Evolutionary conservation across 208 protist species (phyloP).

Genomic region (Leishmania turanica): DNA sequence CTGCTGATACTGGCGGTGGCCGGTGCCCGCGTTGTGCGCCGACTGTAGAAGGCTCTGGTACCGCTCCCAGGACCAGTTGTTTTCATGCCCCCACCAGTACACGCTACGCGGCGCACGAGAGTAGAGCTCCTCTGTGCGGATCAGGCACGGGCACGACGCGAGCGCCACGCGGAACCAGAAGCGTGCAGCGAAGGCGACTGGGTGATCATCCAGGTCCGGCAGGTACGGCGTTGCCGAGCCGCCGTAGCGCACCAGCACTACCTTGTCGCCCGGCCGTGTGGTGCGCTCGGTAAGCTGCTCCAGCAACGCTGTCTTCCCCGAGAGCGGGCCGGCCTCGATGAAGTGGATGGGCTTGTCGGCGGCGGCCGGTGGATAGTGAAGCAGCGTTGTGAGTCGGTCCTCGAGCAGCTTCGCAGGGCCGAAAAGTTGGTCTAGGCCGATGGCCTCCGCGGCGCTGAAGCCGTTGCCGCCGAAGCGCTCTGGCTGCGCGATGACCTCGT

Average conservation of each 20-base stretch:
- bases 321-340: slow-evolving; percentile 67
- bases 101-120: slow-evolving; percentile 68
- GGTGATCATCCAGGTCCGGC: slow-evolving; percentile 83
- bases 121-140: slow-evolving; percentile 80
- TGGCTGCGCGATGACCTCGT: slow-evolving; percentile 53
- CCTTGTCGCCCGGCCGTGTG: slow-evolving; percentile 44
- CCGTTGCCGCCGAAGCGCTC: slow-evolving; percentile 58
- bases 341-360: slow-evolving; percentile 75
- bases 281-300: slow-evolving; percentile 60
- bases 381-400: slow-evolving; percentile 64
- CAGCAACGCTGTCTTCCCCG: slow-evolving; percentile 79
- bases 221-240: slow-evolving; percentile 74
- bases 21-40: slow-evolving; percentile 25
- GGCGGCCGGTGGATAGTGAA: slow-evolving; percentile 59
- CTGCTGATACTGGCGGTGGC: slow-evolving; percentile 23
- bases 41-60: slow-evolving; percentile 57
- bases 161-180: slow-evolving; percentile 89
- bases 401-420: slow-evolving; percentile 80
- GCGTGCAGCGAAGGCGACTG: slow-evolving; percentile 70
- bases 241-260: slow-evolving; percentile 75
- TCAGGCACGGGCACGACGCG: slow-evolving; percentile 66
- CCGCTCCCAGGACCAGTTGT: slow-evolving; percentile 81
- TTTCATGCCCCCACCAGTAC: slow-evolving; percentile 74
- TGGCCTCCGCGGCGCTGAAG: slow-evolving; percentile 61
- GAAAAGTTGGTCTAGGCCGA: slow-evolving; percentile 79